Evolutionary conservation across 2,329 filamentous ascomycete species (phyloP).

Genomic region (Alternaria conjuncta): DNA sequence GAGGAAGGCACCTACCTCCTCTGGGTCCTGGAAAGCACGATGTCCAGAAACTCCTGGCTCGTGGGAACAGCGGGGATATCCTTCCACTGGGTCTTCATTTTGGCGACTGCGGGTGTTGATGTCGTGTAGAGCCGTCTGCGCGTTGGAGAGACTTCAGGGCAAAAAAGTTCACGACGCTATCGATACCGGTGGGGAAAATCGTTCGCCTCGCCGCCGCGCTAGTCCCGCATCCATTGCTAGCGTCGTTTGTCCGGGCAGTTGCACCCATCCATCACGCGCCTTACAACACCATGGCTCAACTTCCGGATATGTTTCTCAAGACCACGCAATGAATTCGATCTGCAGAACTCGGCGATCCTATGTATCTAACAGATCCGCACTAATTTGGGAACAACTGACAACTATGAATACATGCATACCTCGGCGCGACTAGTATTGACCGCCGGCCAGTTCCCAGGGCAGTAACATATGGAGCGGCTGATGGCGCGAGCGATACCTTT

Average conservation of each 20-base stretch:
- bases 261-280: neutral
- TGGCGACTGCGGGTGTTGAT: constrained; percentile 27
- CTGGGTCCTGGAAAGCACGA: constrained; percentile 78
- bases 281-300: no score
- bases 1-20: constrained; percentile 16
- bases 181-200: constrained; percentile 15
- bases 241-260: neutral
- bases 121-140: constrained; percentile 23
- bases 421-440: neutral
- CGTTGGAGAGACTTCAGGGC: constrained; percentile 13
- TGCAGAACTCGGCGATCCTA: accelerated
- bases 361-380: neutral
- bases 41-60: constrained; percentile 95
- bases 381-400: neutral
- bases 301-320: no score
- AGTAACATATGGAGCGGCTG: neutral
- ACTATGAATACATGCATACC: neutral
- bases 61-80: constrained; percentile 89
- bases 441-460: neutral
- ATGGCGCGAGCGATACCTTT: neutral
- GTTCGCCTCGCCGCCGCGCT: constrained; percentile 14
- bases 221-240: constrained; percentile 3
- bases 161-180: constrained; percentile 22
- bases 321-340: neutral
- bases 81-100: constrained; percentile 51